Conservation (phyloP, 2,329 filamentous ascomycete genomes). For the Aspergillus nomiae region DNA sequence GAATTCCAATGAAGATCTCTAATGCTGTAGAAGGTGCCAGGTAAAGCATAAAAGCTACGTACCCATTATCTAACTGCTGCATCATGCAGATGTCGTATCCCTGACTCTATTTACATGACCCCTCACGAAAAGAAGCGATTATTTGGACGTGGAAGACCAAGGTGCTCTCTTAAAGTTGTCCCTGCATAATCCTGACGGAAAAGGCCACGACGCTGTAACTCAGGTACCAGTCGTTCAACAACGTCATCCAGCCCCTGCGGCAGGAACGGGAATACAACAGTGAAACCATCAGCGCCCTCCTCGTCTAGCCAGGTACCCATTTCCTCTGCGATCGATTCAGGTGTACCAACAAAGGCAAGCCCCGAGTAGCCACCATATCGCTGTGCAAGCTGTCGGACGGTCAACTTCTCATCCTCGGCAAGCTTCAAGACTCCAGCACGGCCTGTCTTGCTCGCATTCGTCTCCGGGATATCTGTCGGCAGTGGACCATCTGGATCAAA, state of each 20-base stretch:
- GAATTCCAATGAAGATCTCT: neutral
- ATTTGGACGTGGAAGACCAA: conserved; percentile 53
- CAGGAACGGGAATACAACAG: conserved; percentile 53
- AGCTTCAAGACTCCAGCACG: conserved; percentile 50
- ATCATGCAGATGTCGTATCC: neutral
- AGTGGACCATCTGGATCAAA: conserved; percentile 55
- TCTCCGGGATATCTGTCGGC: conserved; percentile 54
- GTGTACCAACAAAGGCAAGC: conserved; percentile 55
- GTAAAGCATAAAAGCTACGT: too few relatives aligned
- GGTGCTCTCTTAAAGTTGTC: conserved; percentile 56
- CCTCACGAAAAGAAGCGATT: conserved; percentile 40
- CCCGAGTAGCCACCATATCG: conserved; percentile 54
- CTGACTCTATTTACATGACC: neutral
- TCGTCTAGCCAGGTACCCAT: conserved; percentile 51
- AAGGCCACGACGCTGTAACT: conserved; percentile 54
- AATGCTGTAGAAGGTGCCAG: neutral
- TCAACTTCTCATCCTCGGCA: conserved; percentile 49
- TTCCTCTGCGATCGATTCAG: conserved; percentile 53
- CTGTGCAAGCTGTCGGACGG: conserved; percentile 55
- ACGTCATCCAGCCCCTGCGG: conserved; percentile 56
- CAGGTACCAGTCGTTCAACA: conserved; percentile 50
- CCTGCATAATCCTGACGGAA: conserved; percentile 57
- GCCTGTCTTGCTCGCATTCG: conserved; percentile 56
- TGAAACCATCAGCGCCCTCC: conserved; percentile 56
- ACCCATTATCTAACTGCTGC: neutral